A percentile compares a stretch with the other conserved stretches of the same genome.
Evolutionary conservation across 2,329 filamentous ascomycete species (phyloP).

Genomic region (Fusarium sp.): DNA sequence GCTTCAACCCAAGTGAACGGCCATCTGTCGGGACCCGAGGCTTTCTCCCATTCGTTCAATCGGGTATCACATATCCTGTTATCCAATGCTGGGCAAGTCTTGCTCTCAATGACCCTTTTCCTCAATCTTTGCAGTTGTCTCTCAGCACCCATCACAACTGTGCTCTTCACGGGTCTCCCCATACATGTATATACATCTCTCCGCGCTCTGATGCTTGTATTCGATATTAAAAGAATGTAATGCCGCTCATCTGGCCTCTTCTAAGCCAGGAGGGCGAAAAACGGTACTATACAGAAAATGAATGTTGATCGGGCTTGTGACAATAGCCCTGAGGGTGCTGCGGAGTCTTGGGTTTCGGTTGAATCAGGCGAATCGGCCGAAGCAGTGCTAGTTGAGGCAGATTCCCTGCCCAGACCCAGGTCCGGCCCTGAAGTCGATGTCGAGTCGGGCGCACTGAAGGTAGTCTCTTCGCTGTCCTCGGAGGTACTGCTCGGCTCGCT

Average conservation of each 20-base stretch:
- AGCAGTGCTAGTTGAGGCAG: slow-evolving; percentile 35
- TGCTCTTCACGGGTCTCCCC: slow-evolving; percentile 28
- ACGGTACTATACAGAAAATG: slow-evolving; percentile 43
- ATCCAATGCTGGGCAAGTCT: background rate
- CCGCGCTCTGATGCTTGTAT: slow-evolving; percentile 17
- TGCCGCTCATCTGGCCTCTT: slow-evolving; percentile 21
- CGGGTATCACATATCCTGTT: slow-evolving; percentile 35
- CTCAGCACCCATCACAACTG: background rate
- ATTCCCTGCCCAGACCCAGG: slow-evolving; percentile 41
- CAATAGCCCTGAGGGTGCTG: slow-evolving; percentile 30
- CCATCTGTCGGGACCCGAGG: slow-evolving; percentile 15
- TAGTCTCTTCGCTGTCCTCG: slow-evolving; percentile 23
- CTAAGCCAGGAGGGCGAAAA: slow-evolving; percentile 41
- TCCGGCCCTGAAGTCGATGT: slow-evolving; percentile 29
- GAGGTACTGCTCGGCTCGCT: slow-evolving; percentile 27
- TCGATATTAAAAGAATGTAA: slow-evolving; percentile 45
- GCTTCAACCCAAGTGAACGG: slow-evolving; percentile 3
- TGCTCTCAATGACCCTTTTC: slow-evolving; percentile 11
- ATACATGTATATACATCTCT: slow-evolving; percentile 22
- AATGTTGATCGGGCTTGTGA: slow-evolving; percentile 39
- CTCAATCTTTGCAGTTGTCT: slow-evolving; percentile 3
- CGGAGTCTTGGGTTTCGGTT: slow-evolving; percentile 39
- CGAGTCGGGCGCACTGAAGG: slow-evolving; percentile 22
- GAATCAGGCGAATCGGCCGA: slow-evolving; percentile 29
- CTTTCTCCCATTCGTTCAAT: slow-evolving; percentile 25